A percentile compares a stretch with the other conserved stretches of the same genome.
phyloP scores from a whole-genome alignment of 2,329 filamentous ascomycete genomes.

The Colletotrichum australisinense region DNA sequence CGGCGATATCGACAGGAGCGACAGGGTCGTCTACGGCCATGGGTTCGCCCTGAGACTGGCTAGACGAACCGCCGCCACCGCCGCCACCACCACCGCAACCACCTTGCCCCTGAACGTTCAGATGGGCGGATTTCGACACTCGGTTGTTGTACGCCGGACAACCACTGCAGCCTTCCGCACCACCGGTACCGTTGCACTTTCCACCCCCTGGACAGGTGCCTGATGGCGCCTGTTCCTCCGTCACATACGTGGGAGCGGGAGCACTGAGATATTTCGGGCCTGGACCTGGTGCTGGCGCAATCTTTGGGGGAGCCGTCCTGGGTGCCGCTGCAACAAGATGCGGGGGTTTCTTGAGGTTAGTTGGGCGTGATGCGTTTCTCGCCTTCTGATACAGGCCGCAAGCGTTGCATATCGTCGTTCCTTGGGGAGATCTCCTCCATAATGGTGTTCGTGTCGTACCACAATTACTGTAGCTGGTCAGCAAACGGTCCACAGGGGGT shows the following conservation, averaged over 20 bases:
- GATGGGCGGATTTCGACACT: slow-evolving; percentile 86
- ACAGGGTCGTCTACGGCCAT: slow-evolving; percentile 48
- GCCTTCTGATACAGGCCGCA: slow-evolving; percentile 96
- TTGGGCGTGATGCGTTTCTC: slow-evolving; percentile 89
- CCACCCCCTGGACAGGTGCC: slow-evolving; percentile 97
- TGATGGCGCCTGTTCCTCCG: slow-evolving; percentile 77
- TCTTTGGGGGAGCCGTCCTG: slow-evolving; percentile 55
- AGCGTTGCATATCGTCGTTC: slow-evolving; percentile 96
- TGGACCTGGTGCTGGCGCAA: slow-evolving; percentile 44
- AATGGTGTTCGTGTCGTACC: slow-evolving; percentile 92
- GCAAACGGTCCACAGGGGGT: slow-evolving; percentile 21
- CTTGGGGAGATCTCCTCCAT: slow-evolving; percentile 93
- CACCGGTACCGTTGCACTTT: slow-evolving; percentile 94
- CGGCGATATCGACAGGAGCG: slow-evolving; percentile 61
- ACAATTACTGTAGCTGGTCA: slow-evolving; percentile 78
- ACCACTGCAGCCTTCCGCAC: slow-evolving; percentile 92
- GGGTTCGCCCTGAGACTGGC: slow-evolving; percentile 38
- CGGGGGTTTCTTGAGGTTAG: slow-evolving; percentile 85
- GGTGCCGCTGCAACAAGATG: slow-evolving; percentile 58
- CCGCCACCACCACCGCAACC: slow-evolving; percentile 49
- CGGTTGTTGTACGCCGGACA: slow-evolving; percentile 98
- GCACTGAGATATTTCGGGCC: slow-evolving; percentile 55
- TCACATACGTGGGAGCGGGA: slow-evolving; percentile 76
- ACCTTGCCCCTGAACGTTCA: slow-evolving; percentile 65
- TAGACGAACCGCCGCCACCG: slow-evolving; percentile 34